These are phyloP conservation scores for Fusarium torreyae DNA, from an alignment of 2,329 filamentous ascomycete species.

Conservation along the genomic window DNA sequence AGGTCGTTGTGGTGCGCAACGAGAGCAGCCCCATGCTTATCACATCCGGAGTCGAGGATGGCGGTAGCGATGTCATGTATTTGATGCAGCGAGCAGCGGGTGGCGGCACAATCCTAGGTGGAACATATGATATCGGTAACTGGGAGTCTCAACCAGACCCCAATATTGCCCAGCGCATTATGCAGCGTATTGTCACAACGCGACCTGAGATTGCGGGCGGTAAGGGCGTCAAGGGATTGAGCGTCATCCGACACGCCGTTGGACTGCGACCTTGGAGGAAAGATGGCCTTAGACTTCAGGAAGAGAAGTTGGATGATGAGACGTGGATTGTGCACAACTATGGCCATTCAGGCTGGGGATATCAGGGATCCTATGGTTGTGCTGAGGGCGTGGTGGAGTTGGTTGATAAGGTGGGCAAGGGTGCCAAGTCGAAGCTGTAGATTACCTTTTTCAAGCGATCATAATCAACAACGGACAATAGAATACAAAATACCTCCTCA, in stretches of 20 bases:
- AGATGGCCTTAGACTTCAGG: conserved; percentile 82
- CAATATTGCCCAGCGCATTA: conserved; percentile 85
- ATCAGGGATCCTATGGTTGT: conserved; percentile 78
- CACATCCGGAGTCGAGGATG: conserved; percentile 81
- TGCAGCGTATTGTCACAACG: conserved; percentile 79
- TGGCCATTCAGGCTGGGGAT: conserved; percentile 86
- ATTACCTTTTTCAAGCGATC: background rate
- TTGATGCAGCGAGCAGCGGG: conserved; percentile 84
- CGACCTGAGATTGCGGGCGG: conserved; percentile 76
- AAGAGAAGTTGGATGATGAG: conserved; percentile 63
- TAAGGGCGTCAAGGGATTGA: conserved; percentile 79
- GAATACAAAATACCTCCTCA: background rate
- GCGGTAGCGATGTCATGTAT: conserved; percentile 80
- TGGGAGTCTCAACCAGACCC: conserved; percentile 87
- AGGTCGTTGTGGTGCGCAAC: conserved; percentile 88
- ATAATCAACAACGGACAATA: background rate
- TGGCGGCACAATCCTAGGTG: conserved; percentile 91
- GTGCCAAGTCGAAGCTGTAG: conserved; percentile 51
- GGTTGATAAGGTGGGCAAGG: conserved; percentile 71
- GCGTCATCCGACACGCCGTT: conserved; percentile 85
- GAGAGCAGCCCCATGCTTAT: conserved; percentile 79
- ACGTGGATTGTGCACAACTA: conserved; percentile 84
- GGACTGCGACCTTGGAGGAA: conserved; percentile 83
- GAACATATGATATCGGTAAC: conserved; percentile 83
- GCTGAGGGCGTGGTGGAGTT: conserved; percentile 76